A percentile compares a stretch with the other conserved stretches of the same genome.
Conservation (phyloP, 305 asterid genomes). For the Fraxinus velutina region DNA sequence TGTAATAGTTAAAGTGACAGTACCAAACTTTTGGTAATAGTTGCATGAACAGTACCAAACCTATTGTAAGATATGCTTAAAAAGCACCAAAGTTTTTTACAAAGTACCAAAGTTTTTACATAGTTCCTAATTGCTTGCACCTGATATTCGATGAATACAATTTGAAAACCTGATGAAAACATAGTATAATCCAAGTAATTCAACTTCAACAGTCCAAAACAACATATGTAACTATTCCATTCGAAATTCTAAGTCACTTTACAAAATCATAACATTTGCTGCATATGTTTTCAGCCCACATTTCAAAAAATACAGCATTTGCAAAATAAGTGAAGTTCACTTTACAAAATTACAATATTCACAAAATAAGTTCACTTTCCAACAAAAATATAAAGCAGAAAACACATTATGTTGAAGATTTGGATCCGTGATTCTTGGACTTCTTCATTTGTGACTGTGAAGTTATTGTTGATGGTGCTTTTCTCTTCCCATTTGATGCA, state of each 20-base stretch:
- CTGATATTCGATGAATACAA: background rate
- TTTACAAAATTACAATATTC: background rate
- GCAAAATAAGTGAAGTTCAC: background rate
- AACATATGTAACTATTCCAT: background rate
- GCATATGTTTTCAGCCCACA: background rate
- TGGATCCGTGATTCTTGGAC: background rate
- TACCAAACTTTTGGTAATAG: background rate
- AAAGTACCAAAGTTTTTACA: too few species aligned
- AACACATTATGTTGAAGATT: background rate
- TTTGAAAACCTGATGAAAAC: background rate
- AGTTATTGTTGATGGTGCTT: too few species aligned
- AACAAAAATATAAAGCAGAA: background rate
- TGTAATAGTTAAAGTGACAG: background rate
- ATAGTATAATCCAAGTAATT: background rate
- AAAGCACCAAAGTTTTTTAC: too few species aligned
- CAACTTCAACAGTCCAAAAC: background rate
- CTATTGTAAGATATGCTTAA: background rate
- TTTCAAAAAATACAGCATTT: too few species aligned
- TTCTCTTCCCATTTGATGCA: too few species aligned
- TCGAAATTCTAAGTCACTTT: background rate
- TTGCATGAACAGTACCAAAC: background rate
- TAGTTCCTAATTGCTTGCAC: background rate
- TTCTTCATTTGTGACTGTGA: too few species aligned
- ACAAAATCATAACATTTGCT: background rate
- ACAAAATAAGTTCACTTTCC: background rate